phyloP scores from a whole-genome alignment of 2,329 filamentous ascomycete genomes.

The Neofusicoccum sp. region DNA sequence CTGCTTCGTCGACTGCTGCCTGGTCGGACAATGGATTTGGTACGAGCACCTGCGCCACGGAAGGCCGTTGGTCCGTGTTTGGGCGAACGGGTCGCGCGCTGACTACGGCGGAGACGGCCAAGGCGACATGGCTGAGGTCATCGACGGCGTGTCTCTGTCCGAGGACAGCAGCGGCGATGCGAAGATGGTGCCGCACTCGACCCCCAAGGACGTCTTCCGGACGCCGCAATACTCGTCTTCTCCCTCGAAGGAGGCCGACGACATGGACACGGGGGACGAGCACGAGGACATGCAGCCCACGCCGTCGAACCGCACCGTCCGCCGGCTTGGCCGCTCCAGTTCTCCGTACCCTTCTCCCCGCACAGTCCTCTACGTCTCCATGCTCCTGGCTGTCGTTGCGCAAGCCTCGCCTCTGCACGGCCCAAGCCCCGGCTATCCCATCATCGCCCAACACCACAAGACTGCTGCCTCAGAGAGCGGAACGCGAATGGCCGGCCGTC shows the following conservation, averaged over 20 bases:
- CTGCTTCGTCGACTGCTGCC: constrained; percentile 64
- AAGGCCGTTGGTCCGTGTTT: constrained; percentile 37
- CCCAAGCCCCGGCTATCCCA: constrained; percentile 28
- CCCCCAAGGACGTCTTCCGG: constrained; percentile 38
- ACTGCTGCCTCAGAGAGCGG: constrained; percentile 26
- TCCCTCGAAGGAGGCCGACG: constrained; percentile 15
- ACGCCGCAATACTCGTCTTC: constrained; percentile 30
- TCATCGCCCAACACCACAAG: constrained; percentile 26
- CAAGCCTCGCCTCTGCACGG: constrained; percentile 38
- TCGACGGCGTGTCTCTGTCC: constrained; percentile 27
- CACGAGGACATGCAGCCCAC: background rate
- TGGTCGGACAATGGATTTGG: constrained; percentile 68
- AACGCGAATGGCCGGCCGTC: constrained; percentile 40
- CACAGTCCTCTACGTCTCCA: constrained; percentile 50
- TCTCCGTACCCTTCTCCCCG: constrained; percentile 50
- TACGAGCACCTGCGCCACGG: constrained; percentile 61
- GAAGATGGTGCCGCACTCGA: constrained; percentile 28
- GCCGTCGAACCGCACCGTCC: constrained; percentile 31
- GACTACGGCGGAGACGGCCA: constrained; percentile 26
- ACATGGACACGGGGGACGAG: background rate
- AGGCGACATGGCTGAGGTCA: constrained; percentile 35
- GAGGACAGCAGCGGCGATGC: background rate
- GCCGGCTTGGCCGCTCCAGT: constrained; percentile 39
- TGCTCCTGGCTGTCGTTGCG: constrained; percentile 46
- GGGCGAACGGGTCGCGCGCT: constrained; percentile 22